Conservation (phyloP, 345 rosid genomes). For the Arabidopsis suecica region DNA sequence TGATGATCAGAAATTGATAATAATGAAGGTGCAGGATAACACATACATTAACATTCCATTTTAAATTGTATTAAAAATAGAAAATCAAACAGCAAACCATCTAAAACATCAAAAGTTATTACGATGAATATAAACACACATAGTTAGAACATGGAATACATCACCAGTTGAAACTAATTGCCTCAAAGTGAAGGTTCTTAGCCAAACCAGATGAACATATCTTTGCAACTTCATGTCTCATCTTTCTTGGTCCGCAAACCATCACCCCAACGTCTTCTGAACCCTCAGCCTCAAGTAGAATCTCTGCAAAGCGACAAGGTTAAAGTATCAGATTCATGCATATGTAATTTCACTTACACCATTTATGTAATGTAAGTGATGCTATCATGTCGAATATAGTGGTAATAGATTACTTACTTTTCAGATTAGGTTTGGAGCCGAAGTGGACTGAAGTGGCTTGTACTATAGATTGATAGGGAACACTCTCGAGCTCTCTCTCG, state of each 20-base stretch:
- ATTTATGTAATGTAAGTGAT: neutral
- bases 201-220: conserved; percentile 71
- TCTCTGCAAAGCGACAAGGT: conserved; percentile 47
- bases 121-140: neutral
- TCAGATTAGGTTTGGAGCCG: conserved; percentile 72
- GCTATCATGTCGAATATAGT: conserved; percentile 1
- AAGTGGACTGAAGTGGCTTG: conserved; percentile 57
- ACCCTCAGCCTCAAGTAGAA: conserved; percentile 56
- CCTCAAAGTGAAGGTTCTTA: conserved; percentile 73
- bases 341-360: neutral
- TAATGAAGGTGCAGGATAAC: neutral
- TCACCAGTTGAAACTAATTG: conserved; percentile 94
- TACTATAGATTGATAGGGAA: conserved; percentile 51
- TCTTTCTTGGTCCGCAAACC: conserved; percentile 76
- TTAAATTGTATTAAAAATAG: neutral
- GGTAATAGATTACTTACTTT: conserved; percentile 54
- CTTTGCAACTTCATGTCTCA: conserved; percentile 74
- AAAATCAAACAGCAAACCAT: neutral
- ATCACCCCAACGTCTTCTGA: conserved; percentile 67
- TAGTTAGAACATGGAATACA: neutral
- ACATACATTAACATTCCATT: neutral
- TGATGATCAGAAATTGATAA: neutral
- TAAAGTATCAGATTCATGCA: conserved; percentile 8
- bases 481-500: conserved; percentile 63
- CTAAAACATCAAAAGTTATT: neutral